A percentile compares a stretch with the other conserved stretches of the same genome.
Evolutionary conservation across 768 basidiomycete genomes (phyloP).

Genomic region (Sarcomyxa edulis): DNA sequence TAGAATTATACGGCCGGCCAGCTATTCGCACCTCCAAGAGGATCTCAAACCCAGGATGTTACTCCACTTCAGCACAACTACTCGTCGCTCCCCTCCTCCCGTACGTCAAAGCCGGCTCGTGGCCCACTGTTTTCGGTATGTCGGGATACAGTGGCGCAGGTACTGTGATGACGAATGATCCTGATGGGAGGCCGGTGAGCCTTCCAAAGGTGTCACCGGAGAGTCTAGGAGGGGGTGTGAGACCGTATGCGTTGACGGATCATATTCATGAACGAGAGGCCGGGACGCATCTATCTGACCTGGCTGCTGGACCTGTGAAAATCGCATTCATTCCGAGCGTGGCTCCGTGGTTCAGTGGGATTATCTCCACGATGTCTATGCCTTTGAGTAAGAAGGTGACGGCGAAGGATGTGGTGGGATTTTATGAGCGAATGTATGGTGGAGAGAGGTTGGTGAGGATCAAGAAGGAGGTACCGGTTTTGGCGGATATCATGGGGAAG

Average conservation of each 20-base stretch:
- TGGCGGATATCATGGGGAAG: slow-evolving; percentile 71
- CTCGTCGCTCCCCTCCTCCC: slow-evolving; percentile 85
- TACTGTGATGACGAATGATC: slow-evolving; percentile 66
- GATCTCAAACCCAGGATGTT: slow-evolving; percentile 97
- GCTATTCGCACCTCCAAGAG: slow-evolving; percentile 66
- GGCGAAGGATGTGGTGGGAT: slow-evolving; percentile 63
- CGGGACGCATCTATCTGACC: slow-evolving; percentile 68
- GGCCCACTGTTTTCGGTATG: slow-evolving; percentile 86
- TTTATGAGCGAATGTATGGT: slow-evolving; percentile 77
- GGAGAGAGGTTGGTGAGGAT: slow-evolving; percentile 71
- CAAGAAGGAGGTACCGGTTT: slow-evolving; percentile 62
- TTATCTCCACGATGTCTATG: slow-evolving; percentile 81
- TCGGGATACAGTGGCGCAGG: slow-evolving; percentile 97
- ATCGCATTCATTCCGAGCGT: slow-evolving; percentile 87
- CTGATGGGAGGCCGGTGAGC: slow-evolving; percentile 66
- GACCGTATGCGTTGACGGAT: slow-evolving; percentile 88
- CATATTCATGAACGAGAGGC: slow-evolving; percentile 99
- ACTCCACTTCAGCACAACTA: slow-evolving; percentile 89
- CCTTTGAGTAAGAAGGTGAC: slow-evolving; percentile 64
- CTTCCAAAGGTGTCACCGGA: slow-evolving; percentile 80
- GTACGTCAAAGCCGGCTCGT: slow-evolving; percentile 52
- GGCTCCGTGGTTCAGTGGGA: slow-evolving; percentile 95
- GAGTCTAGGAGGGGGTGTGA: slow-evolving; percentile 67
- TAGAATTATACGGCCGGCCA: slow-evolving; percentile 85
- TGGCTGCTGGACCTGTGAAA: slow-evolving; percentile 44